A percentile compares a stretch with the other conserved stretches of the same genome.
These are phyloP conservation scores for Talaromyces liani DNA, from an alignment of 495 filamentous ascomycete species.

Conservation along the genomic window DNA sequence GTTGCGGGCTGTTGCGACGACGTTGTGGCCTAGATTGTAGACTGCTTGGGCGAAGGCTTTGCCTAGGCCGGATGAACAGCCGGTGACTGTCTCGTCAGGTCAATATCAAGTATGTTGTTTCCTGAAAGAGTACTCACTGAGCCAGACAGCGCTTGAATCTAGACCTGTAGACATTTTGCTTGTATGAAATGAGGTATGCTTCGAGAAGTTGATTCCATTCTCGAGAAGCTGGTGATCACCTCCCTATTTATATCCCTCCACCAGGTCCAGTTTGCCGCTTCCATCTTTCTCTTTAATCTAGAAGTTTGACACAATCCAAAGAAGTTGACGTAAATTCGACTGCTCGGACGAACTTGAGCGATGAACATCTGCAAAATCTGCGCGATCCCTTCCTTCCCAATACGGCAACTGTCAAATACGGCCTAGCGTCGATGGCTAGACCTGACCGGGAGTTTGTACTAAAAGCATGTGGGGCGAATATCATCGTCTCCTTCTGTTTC, in stretches of 20 bases:
- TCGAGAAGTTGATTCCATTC: neutral
- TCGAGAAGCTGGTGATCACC: neutral
- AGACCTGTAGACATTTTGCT: neutral
- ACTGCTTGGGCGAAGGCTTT: slow-evolving; percentile 31
- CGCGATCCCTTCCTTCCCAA: neutral
- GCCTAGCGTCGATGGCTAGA: neutral
- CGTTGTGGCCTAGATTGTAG: slow-evolving; percentile 28
- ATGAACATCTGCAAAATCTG: neutral
- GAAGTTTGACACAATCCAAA: neutral
- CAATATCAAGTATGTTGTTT: no score
- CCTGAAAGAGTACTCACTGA: neutral
- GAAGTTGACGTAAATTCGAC: neutral
- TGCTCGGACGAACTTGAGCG: neutral
- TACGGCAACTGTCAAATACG: slow-evolving; percentile 6
- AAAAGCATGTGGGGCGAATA: neutral
- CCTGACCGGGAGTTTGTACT: slow-evolving; percentile 3
- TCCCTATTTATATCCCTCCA: neutral
- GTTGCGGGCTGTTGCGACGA: slow-evolving; percentile 43
- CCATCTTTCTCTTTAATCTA: neutral
- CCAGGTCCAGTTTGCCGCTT: neutral
- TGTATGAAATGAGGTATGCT: neutral
- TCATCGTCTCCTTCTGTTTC: neutral
- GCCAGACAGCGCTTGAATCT: slow-evolving; percentile 1
- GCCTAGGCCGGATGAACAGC: slow-evolving; percentile 32
- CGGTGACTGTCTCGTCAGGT: slow-evolving; percentile 15